These are phyloP conservation scores for Ploettnerulaceae sp. DNA, from an alignment of 2,329 filamentous ascomycete species.

Conservation along the genomic window DNA sequence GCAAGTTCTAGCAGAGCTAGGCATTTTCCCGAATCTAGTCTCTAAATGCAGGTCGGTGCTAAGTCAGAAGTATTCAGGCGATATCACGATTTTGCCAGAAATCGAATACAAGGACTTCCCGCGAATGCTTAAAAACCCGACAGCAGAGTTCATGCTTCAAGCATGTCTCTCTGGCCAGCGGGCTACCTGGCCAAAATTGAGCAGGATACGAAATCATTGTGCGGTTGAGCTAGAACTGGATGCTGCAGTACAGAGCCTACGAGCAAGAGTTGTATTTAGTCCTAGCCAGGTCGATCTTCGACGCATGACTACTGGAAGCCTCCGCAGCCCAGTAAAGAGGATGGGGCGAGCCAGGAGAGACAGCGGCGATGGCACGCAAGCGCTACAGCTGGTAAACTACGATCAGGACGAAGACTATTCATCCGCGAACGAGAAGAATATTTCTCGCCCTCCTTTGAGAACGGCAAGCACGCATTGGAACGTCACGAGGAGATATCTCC, in stretches of 20 bases:
- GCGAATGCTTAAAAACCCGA: constrained; percentile 77
- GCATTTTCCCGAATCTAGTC: constrained; percentile 71
- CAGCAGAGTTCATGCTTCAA: constrained; percentile 77
- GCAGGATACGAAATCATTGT: constrained; percentile 78
- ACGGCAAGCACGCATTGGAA: constrained; percentile 20
- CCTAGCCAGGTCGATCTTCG: constrained; percentile 32
- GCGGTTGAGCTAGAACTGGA: constrained; percentile 85
- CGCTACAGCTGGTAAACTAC: constrained; percentile 4
- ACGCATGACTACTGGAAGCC: constrained; percentile 26
- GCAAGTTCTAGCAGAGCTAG: constrained; percentile 74
- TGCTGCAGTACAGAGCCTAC: constrained; percentile 63
- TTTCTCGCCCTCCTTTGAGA: constrained; percentile 23
- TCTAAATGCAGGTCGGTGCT: constrained; percentile 77
- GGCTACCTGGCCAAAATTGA: constrained; percentile 88
- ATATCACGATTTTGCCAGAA: constrained; percentile 88
- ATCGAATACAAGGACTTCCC: constrained; percentile 71
- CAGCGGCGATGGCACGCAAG: constrained; percentile 19
- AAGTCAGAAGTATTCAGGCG: constrained; percentile 86
- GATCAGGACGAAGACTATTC: constrained; percentile 14
- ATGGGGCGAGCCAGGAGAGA: constrained; percentile 23
- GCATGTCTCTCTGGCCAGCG: constrained; percentile 73
- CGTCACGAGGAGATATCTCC: constrained; percentile 12
- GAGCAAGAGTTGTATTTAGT: constrained; percentile 51
- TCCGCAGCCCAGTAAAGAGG: constrained; percentile 10
- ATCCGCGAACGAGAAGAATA: constrained; percentile 10